phyloP scores from a whole-genome alignment of 176 grass and related monocot genomes.

The Carex parvula region DNA sequence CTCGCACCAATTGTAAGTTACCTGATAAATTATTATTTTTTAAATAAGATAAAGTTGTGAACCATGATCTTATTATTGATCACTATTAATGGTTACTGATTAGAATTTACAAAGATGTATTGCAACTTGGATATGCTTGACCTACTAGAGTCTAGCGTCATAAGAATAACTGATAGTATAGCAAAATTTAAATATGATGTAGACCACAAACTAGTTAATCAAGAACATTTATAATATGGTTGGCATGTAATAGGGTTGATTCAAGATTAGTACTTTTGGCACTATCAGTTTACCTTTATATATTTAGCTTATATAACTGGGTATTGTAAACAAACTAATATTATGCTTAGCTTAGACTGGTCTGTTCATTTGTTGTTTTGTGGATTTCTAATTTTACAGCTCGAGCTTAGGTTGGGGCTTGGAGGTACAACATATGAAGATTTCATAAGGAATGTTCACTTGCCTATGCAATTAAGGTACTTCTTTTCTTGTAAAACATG shows the following conservation, averaged over 20 bases:
- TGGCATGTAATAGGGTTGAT: not conserved
- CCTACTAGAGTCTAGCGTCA: not conserved
- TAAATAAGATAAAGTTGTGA: slow-evolving; percentile 11
- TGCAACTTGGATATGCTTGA: not conserved
- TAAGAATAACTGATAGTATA: not conserved
- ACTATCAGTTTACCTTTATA: not conserved
- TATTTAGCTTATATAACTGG: not conserved
- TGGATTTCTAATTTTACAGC: slow-evolving; percentile 39
- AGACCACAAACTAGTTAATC: not conserved
- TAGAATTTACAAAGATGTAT: not conserved
- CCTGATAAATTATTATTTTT: not conserved
- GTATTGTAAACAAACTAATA: not conserved
- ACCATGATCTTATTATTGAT: slow-evolving; percentile 14
- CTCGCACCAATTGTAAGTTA: slow-evolving; percentile 94
- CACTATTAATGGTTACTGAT: not conserved
- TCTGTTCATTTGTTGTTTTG: not conserved
- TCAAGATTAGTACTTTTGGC: not conserved
- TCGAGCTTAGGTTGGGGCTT: slow-evolving; percentile 94
- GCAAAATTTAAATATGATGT: not conserved
- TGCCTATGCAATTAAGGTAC: slow-evolving; percentile 99
- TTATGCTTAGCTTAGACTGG: not conserved
- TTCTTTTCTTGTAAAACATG: not conserved
- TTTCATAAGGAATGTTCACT: slow-evolving; percentile 76
- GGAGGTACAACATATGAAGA: slow-evolving; percentile 94
- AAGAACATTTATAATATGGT: not conserved